Conservation (phyloP, 208 protist species). For the Crithidia sp. region DNA sequence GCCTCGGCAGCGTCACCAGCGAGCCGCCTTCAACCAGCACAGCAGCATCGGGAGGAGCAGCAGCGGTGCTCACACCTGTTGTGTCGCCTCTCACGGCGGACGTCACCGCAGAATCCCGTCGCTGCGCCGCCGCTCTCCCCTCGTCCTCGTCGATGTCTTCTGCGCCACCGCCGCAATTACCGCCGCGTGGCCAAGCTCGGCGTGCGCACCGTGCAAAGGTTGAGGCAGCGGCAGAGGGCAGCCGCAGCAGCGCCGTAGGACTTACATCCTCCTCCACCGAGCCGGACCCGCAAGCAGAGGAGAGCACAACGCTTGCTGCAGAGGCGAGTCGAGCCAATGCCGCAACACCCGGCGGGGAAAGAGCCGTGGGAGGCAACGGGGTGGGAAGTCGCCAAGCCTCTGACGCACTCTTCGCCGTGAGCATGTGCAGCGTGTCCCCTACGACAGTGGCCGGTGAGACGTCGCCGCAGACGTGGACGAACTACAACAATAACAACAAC, state of each 20-base stretch:
- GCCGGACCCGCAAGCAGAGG: not conserved
- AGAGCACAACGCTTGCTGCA: not conserved
- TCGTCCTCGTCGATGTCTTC: too few relatives aligned
- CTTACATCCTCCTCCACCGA: conserved; percentile 21
- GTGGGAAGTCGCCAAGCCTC: conserved; percentile 7
- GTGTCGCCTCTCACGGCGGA: not conserved
- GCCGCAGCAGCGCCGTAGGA: conserved; percentile 5
- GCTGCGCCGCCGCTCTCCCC: too few relatives aligned
- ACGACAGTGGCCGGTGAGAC: conserved; percentile 6
- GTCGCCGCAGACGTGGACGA: conserved; percentile 17
- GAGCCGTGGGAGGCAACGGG: not conserved
- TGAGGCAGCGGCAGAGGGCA: not conserved
- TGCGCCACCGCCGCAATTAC: too few relatives aligned
- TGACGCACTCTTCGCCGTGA: not conserved
- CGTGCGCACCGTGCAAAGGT: not conserved
- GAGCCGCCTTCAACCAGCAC: not conserved
- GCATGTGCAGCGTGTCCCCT: conserved; percentile 4
- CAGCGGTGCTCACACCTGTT: not conserved
- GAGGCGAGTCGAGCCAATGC: not conserved
- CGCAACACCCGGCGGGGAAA: not conserved
- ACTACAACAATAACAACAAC: too few relatives aligned
- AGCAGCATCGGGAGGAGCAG: not conserved
- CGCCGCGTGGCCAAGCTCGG: not conserved
- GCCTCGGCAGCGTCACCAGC: not conserved
- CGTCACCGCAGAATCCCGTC: not conserved